These are phyloP conservation scores for Circinella minor DNA, from an alignment of 371 early-diverging fungal genomes.

Conservation along the genomic window DNA sequence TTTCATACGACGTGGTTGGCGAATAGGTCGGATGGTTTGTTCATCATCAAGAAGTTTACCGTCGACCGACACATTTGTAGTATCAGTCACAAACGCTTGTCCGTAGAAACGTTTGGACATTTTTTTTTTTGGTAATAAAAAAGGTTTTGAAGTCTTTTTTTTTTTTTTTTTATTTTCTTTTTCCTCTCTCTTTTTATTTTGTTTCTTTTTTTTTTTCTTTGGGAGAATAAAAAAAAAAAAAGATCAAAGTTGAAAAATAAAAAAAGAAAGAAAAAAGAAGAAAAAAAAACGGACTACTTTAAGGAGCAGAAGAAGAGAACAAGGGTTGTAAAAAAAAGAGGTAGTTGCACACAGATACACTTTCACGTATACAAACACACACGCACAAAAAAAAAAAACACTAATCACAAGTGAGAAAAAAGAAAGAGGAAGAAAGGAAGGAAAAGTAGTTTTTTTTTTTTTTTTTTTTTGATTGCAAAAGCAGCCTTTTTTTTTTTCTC, in stretches of 20 bases:
- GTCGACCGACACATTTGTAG: neutral
- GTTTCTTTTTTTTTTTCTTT: neutral
- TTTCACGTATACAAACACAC: no score
- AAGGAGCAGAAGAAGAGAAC: neutral
- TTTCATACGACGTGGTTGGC: neutral
- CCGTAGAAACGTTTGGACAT: slow-evolving; percentile 8
- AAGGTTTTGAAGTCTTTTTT: no score
- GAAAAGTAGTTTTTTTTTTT: neutral
- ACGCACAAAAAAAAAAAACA: no score
- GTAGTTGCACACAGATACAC: neutral
- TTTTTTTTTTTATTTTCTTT: no score
- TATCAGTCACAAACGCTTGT: neutral
- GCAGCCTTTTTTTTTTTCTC: neutral
- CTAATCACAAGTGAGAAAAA: no score
- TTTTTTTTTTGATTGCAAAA: neutral
- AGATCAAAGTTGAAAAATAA: neutral
- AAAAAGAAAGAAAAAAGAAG: slow-evolving; percentile 2
- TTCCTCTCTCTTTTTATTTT: neutral
- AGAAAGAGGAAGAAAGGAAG: slow-evolving; percentile 1
- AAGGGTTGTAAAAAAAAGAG: neutral
- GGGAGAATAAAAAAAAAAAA: slow-evolving; percentile 1
- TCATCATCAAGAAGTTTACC: neutral
- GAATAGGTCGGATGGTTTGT: slow-evolving; percentile 2
- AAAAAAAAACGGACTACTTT: neutral
- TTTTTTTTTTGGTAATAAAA: neutral